Conservation (phyloP, 768 basidiomycete species). For the Tulasnella calospora region DNA sequence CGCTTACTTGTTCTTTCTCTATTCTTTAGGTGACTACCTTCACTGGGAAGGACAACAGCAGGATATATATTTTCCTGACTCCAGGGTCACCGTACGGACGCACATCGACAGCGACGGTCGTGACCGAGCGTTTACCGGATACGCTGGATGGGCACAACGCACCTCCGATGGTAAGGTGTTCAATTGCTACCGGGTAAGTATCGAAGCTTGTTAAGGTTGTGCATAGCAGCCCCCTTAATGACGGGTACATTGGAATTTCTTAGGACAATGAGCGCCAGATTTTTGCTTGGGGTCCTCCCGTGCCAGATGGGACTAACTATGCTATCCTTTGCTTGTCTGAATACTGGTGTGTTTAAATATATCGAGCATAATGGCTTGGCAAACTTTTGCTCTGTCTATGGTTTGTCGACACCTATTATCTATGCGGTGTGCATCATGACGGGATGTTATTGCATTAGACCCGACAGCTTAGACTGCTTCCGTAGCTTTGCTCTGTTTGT, state of each 20-base stretch:
- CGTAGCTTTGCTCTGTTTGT: too few species aligned
- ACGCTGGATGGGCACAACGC: background rate
- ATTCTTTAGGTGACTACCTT: background rate
- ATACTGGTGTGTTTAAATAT: background rate
- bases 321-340: background rate
- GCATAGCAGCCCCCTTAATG: too few species aligned
- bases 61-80: background rate
- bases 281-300: background rate
- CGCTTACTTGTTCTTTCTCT: too few species aligned
- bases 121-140: background rate
- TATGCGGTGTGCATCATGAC: too few species aligned
- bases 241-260: too few species aligned
- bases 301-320: background rate
- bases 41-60: background rate
- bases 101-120: background rate
- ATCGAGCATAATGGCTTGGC: background rate
- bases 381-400: background rate
- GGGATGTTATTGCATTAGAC: too few species aligned
- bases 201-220: too few species aligned
- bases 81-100: background rate
- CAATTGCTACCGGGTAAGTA: background rate
- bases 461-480: too few species aligned
- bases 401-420: too few species aligned
- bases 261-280: background rate
- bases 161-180: background rate